Conservation (phyloP, 192 early-diverging fungal genomes). For the Pilaira anomala region DNA sequence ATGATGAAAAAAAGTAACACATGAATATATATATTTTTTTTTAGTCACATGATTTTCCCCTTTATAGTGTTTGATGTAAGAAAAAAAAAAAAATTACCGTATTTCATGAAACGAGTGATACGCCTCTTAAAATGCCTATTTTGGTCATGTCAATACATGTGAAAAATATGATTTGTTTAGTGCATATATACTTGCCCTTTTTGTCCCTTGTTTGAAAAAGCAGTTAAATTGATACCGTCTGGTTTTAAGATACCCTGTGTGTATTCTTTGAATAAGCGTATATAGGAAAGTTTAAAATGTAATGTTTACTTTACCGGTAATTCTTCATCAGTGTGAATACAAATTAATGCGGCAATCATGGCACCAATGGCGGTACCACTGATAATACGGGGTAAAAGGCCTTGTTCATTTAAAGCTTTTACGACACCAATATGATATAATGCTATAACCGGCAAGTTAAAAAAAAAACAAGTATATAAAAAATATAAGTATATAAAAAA, state of each 20-base stretch:
- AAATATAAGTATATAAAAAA: background rate
- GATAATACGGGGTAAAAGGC: slow-evolving; percentile 69
- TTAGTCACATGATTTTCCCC: background rate
- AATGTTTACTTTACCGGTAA: slow-evolving; percentile 46
- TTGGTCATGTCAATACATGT: no score
- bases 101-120: slow-evolving; percentile 61
- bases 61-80: slow-evolving; percentile 2
- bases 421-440: slow-evolving; percentile 78
- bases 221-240: slow-evolving; percentile 62
- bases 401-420: slow-evolving; percentile 64
- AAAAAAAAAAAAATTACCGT: slow-evolving; percentile 41
- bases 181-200: slow-evolving; percentile 39
- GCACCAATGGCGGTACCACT: slow-evolving; percentile 74
- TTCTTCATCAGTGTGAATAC: slow-evolving; percentile 74
- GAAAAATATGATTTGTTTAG: background rate
- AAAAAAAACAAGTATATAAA: slow-evolving; percentile 11
- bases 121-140: slow-evolving; percentile 53
- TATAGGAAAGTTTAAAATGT: no score
- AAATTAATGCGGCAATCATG: slow-evolving; percentile 71
- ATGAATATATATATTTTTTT: background rate
- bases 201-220: slow-evolving; percentile 57
- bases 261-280: background rate
- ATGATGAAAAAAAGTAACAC: background rate
- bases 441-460: slow-evolving; percentile 42
- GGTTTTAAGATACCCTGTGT: slow-evolving; percentile 47